Evolutionary conservation across 2,329 filamentous ascomycete species (phyloP).

Genomic region (Aspergillus floridensis): DNA sequence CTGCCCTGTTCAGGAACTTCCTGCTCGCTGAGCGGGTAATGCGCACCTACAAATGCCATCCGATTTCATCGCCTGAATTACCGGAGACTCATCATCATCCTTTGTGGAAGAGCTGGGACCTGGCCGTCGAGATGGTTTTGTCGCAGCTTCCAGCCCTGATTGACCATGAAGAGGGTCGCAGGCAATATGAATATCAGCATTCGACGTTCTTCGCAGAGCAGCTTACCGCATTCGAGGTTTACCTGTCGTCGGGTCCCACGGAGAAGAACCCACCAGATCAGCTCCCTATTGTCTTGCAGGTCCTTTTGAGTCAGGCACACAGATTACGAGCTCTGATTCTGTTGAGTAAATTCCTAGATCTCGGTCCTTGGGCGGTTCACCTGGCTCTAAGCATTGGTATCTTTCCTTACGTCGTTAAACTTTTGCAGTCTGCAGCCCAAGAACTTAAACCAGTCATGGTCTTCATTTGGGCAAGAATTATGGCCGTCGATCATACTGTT

Average conservation of each 20-base stretch:
- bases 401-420: constrained; percentile 96
- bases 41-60: constrained; percentile 93
- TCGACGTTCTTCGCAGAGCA: constrained; percentile 97
- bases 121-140: constrained; percentile 92
- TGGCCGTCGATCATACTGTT: constrained; percentile 91
- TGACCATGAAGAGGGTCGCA: constrained; percentile 71
- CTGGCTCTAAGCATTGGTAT: constrained; percentile 96
- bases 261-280: constrained; percentile 89
- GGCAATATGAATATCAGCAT: constrained; percentile 86
- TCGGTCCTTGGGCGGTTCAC: constrained; percentile 98
- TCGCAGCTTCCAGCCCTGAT: constrained; percentile 80
- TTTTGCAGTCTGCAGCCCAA: constrained; percentile 88
- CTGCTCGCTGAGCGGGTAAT: constrained; percentile 92
- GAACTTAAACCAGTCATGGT: constrained; percentile 99
- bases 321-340: constrained; percentile 85
- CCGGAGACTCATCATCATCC: constrained; percentile 93
- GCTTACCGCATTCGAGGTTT: constrained; percentile 94
- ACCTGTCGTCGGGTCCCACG: constrained; percentile 78
- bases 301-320: constrained; percentile 92
- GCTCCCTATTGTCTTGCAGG: constrained; percentile 91
- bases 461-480: constrained; percentile 95
- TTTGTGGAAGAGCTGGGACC: constrained; percentile 95
- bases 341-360: constrained; percentile 86
- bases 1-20: constrained; percentile 93
- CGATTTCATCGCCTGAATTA: constrained; percentile 85